Percentiles rank a stretch among this genome's conserved stretches.
Evolutionary conservation across 148 eudicot genomes (phyloP).

Genomic region (Pouteria glomerata): DNA sequence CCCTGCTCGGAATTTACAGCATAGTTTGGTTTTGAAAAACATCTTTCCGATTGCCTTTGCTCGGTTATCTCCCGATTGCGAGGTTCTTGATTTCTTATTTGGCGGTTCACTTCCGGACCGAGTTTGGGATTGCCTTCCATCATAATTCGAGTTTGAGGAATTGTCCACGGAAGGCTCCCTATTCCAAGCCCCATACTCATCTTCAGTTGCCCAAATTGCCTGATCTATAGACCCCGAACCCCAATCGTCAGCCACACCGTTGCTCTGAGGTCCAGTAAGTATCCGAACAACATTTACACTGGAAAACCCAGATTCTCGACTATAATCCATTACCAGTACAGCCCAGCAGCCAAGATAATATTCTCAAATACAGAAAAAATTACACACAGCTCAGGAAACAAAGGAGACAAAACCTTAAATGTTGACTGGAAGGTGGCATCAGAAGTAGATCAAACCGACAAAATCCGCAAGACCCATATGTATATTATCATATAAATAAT

Average conservation of each 20-base stretch:
- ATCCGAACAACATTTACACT: slow-evolving; percentile 35
- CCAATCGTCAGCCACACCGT: slow-evolving; percentile 29
- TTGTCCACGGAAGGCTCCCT: slow-evolving; percentile 26
- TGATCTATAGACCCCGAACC: slow-evolving; percentile 25
- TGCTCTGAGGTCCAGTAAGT: slow-evolving; percentile 21
- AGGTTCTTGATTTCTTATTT: slow-evolving; percentile 50
- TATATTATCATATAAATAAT: too few relatives aligned
- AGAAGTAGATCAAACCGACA: too few relatives aligned
- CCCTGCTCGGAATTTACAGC: slow-evolving; percentile 82
- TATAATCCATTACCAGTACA: slow-evolving; percentile 27
- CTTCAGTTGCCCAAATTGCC: slow-evolving; percentile 51
- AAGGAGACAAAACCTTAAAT: too few relatives aligned
- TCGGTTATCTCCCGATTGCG: slow-evolving; percentile 32
- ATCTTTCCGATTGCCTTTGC: slow-evolving; percentile 81
- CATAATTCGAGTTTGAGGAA: slow-evolving; percentile 27
- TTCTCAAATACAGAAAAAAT: too few relatives aligned
- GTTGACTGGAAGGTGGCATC: too few relatives aligned
- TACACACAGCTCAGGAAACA: too few relatives aligned
- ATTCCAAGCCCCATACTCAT: slow-evolving; percentile 41
- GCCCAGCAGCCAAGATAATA: neutral
- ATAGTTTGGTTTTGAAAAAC: slow-evolving; percentile 83
- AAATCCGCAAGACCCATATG: too few relatives aligned
- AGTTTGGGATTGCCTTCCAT: slow-evolving; percentile 22
- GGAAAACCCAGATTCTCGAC: slow-evolving; percentile 28
- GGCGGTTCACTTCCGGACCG: slow-evolving; percentile 59